phyloP scores from a whole-genome alignment of 139 green algal species.

The Auxenochlorella protothecoides region DNA sequence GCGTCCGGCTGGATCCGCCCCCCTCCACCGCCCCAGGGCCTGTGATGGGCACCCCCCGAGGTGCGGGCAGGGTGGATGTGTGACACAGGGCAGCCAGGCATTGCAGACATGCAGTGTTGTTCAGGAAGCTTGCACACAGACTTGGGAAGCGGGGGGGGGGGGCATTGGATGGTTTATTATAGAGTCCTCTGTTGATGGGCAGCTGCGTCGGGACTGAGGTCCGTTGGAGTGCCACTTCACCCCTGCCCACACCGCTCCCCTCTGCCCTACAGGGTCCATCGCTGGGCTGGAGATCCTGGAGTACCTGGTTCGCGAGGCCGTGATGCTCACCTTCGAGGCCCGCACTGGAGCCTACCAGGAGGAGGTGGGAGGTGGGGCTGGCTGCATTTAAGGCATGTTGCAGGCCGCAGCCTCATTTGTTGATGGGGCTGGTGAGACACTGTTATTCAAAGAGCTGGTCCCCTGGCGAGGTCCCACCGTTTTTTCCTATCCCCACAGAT shows the following conservation, averaged over 20 bases:
- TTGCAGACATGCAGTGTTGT: background rate
- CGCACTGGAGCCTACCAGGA: slow-evolving; percentile 61
- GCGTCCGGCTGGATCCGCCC: slow-evolving; percentile 38
- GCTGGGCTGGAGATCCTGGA: slow-evolving; percentile 49
- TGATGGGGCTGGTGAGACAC: too few species aligned
- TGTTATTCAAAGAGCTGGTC: background rate
- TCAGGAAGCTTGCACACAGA: background rate
- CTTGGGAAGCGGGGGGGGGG: background rate
- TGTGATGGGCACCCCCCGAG: slow-evolving; percentile 2
- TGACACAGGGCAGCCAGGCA: too few species aligned
- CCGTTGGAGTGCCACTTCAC: background rate
- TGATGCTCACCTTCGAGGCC: slow-evolving; percentile 61
- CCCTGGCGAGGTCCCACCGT: background rate
- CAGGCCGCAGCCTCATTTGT: too few species aligned
- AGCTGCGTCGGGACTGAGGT: background rate
- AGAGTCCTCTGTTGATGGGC: too few species aligned
- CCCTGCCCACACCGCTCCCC: background rate
- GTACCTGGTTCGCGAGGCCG: slow-evolving; percentile 39
- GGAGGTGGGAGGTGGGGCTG: slow-evolving; percentile 34
- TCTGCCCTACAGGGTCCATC: slow-evolving; percentile 11
- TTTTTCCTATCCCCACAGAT: slow-evolving; percentile 26
- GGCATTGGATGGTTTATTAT: too few species aligned
- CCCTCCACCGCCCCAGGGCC: slow-evolving; percentile 1
- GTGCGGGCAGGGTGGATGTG: slow-evolving; percentile 7
- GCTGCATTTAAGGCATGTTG: background rate